Base-by-base conservation (phyloP, 768 basidiomycete genomes). In the Serendipita indica region DNA sequence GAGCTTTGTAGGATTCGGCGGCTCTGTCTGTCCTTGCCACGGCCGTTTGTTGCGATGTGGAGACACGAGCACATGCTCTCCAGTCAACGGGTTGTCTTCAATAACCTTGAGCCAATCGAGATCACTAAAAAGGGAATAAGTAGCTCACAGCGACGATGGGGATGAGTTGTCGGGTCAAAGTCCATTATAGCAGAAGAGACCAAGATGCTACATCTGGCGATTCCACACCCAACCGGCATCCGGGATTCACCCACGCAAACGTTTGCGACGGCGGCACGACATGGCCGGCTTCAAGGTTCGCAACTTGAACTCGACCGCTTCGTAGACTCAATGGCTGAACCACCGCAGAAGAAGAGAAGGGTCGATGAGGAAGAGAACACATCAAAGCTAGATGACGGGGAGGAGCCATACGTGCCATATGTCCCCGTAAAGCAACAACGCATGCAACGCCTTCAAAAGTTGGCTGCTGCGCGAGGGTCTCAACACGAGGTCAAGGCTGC, bases 1-100 rank as follows among this genome's bases (percentile, higher is more conserved):
- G 3, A 86, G 74, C 33, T 72, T 67, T 4, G 71, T 65, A 1
- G 74, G 46, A 60, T 82, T 76, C 0, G 83, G 75, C 1, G 80
- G 68, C 62, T 94, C 91, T 1, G 81, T 80, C 67, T 93, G 89
- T 30, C 91, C 91, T 37, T 83, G 76, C 92, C 92, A 96, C 13
- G 92, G 92, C 18, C 92, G 81, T 65, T 87, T 89, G 5, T 77
- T 89, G 57, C 92, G 84, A 69, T 94, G 91, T 0, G 91, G 89
- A 35, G 89, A 91, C 33, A 91, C 85, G 33, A 93, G 80, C 58
- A 91, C 72, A 66, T 87, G 75, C 64, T 84, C 83, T 60, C 79
- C 77, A 0, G 79, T 82, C 60, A 93, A 77, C 2, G 90, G 88
- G 65, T 93, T 93, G 67, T 79, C 89, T 91, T 65, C 13, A 45